Base-by-base conservation (phyloP, 2,329 filamentous ascomycete species). In the Xylaria sp. region DNA sequence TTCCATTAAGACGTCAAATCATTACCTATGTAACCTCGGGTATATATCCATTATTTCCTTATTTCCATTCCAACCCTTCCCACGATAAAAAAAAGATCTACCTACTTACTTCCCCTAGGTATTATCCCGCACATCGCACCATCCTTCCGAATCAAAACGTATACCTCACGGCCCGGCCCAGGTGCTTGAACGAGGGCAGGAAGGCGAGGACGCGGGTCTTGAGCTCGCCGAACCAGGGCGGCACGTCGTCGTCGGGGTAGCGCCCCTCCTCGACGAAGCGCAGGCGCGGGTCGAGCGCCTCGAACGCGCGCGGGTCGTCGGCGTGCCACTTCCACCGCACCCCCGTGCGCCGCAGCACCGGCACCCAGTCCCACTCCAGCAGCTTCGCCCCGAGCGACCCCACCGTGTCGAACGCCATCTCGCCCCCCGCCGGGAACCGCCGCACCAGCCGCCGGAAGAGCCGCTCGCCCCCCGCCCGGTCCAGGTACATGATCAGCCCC, bases 401-500 rank as follows among this genome's bases (percentile, higher is more conserved):
- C 7, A 56, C 18, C 7, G 41, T 42, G 26, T 63, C 61, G 13
- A 63, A 56, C 13, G 55, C 18, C 13, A 62, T 40, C 22, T 63
- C 53, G 5, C 60, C 60, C 2, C 24, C 24, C 24, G 54, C 42
- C 7, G 42, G 43, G 41, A 67, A 65, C 39, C 54, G 57, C n/a
- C 48, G 48, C 6, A 60, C 54, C 1, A 66, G 44, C 6, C 60
- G 46, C 17, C 29, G 18, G 16, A 63, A 22, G 13, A 63, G 48
- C n/a, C 59, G 49, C 19, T 57, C 18, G n/a, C 52, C 54, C 26
- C 54, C 56, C 9, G 58, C 59, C 4, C 26, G 24, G 4, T 50
- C 39, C 2, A 70, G 56, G 37, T 70, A 70, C 44, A 63, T 61
- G 26, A 54, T 59, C 4, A 69, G 58, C 2, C 67, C 66, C 44